Evolutionary conservation across 352 stramenopile species (phyloP).

Genomic region (Bremia lactucae): DNA sequence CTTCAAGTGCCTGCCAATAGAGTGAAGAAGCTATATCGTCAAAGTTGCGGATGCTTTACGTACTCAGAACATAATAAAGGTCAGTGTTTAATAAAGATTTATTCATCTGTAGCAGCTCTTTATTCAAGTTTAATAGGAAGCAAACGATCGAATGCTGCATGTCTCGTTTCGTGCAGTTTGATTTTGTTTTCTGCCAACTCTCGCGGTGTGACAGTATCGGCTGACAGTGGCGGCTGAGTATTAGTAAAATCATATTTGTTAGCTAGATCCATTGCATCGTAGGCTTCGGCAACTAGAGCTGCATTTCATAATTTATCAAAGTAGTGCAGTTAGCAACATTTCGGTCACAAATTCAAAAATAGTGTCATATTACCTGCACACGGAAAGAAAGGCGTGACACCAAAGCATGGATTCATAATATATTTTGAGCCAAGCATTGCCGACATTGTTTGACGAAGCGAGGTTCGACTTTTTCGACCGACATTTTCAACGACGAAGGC

Average conservation of each 20-base stretch:
- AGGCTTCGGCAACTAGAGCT: constrained; percentile 61
- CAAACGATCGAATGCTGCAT: constrained; percentile 30
- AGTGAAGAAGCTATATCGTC: constrained; percentile 19
- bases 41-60: not conserved
- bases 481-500: constrained; percentile 47
- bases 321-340: constrained; percentile 1
- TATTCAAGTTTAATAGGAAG: constrained; percentile 64
- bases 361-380: constrained; percentile 23
- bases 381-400: constrained; percentile 26
- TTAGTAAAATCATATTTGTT: constrained; percentile 27
- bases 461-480: constrained; percentile 47
- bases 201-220: constrained; percentile 33
- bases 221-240: constrained; percentile 18
- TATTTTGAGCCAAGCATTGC: constrained; percentile 37
- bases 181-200: constrained; percentile 38
- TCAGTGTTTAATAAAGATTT: too few species aligned
- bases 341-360: too few species aligned
- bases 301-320: not conserved
- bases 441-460: constrained; percentile 38
- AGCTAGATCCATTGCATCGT: constrained; percentile 53
- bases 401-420: constrained; percentile 8
- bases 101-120: too few species aligned
- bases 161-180: constrained; percentile 18
- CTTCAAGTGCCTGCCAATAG: constrained; percentile 66
- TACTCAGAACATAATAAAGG: too few species aligned